phyloP scores from a whole-genome alignment of 306 rosid species.

The Ceratonia siliqua region DNA sequence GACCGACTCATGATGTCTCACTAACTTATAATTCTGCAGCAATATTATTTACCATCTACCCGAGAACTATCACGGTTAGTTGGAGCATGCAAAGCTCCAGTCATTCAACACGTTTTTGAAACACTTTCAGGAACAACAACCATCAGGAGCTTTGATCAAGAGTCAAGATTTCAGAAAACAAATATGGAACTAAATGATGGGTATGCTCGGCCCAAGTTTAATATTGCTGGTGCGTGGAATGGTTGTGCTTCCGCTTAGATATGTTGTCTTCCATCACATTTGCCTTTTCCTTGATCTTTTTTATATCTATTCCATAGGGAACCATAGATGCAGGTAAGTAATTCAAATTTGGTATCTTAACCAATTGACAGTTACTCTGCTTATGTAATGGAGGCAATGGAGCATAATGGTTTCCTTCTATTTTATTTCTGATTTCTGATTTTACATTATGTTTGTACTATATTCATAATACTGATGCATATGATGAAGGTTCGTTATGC shows the following conservation, averaged over 20 bases:
- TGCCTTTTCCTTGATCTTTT: conserved; percentile 64
- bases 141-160: conserved; percentile 86
- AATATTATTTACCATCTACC: conserved; percentile 72
- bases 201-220: conserved; percentile 71
- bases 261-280: conserved; percentile 71
- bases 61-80: conserved; percentile 78
- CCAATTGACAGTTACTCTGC: neutral
- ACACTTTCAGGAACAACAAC: conserved; percentile 81
- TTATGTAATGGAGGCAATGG: neutral
- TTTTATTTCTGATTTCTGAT: neutral
- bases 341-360: conserved; percentile 7
- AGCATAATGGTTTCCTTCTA: conserved; percentile 4
- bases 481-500: conserved; percentile 77
- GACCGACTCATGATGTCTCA: conserved; percentile 42
- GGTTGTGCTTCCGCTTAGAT: conserved; percentile 82
- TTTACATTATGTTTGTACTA: neutral
- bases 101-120: conserved; percentile 83
- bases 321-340: conserved; percentile 73
- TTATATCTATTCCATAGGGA: conserved; percentile 72
- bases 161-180: conserved; percentile 61
- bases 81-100: conserved; percentile 89
- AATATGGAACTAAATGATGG: conserved; percentile 76
- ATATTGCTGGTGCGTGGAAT: conserved; percentile 73
- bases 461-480: conserved; percentile 1
- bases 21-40: conserved; percentile 49